Percentiles rank a stretch among this genome's conserved stretches.
phyloP scores from a whole-genome alignment of 345 rosid species.

The Eucalyptus tenuipes region DNA sequence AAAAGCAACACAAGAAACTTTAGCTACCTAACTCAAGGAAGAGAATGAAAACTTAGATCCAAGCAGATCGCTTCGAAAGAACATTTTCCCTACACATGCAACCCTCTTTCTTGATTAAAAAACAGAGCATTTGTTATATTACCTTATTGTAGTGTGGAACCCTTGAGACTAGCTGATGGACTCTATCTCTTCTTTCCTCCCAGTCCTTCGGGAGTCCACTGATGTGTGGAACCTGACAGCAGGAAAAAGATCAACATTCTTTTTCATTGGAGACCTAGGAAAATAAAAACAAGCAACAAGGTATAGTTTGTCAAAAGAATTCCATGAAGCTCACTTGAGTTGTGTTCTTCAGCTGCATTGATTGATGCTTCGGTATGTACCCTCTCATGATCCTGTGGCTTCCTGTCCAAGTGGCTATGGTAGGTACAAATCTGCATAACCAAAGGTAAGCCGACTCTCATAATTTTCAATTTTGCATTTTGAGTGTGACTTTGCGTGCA shows the following conservation, averaged over 20 bases:
- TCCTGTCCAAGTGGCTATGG: slow-evolving; percentile 79
- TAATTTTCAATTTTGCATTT: not conserved
- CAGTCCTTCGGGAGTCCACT: slow-evolving; percentile 55
- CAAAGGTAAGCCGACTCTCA: not conserved
- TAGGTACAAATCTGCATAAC: slow-evolving; percentile 57
- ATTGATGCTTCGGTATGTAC: slow-evolving; percentile 64
- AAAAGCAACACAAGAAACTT: not conserved
- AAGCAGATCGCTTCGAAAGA: not conserved
- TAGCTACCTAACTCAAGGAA: not conserved
- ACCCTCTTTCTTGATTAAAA: not conserved
- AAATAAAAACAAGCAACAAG: not conserved
- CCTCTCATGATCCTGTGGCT: slow-evolving; percentile 66
- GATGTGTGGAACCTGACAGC: slow-evolving; percentile 43
- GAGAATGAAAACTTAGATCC: not conserved
- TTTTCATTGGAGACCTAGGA: not conserved
- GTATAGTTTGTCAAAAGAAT: not conserved
- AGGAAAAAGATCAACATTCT: not conserved
- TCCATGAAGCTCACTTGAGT: slow-evolving; percentile 29
- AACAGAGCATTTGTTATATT: not conserved
- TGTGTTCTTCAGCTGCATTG: slow-evolving; percentile 47
- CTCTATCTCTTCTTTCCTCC: slow-evolving; percentile 47
- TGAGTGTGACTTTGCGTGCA: not conserved
- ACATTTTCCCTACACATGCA: not conserved
- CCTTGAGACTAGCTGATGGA: slow-evolving; percentile 50
- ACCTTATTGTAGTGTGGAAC: slow-evolving; percentile 67